Conservation (phyloP, 345 rosid species). For the Psidium guajava region DNA sequence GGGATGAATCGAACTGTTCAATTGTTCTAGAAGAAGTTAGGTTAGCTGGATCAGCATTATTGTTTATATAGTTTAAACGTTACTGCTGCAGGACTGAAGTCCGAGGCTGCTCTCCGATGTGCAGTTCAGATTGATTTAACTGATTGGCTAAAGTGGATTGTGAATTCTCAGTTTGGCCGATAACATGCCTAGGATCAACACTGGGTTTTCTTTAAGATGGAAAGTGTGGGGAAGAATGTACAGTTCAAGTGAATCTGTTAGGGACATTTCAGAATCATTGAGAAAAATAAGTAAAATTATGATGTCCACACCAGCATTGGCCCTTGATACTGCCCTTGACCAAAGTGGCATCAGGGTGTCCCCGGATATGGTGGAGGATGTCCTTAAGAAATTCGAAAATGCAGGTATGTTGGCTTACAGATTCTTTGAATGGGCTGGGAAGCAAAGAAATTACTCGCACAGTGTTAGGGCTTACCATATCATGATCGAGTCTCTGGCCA, state of each 20-base stretch:
- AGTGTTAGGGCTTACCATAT: constrained; percentile 60
- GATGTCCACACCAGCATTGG: constrained; percentile 47
- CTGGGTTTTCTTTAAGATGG: constrained; percentile 6
- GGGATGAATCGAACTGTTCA: background rate
- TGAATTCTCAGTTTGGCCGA: background rate
- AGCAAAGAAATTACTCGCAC: constrained; percentile 61
- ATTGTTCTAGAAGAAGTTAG: background rate
- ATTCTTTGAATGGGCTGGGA: constrained; percentile 89
- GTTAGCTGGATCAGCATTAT: background rate
- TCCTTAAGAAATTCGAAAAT: constrained; percentile 55
- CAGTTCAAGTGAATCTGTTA: constrained; percentile 21
- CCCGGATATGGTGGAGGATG: constrained; percentile 51
- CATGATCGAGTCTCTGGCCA: constrained; percentile 66
- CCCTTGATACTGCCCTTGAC: constrained; percentile 62
- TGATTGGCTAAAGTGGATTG: background rate
- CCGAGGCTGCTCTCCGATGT: background rate
- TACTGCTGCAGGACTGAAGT: background rate
- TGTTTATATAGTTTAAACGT: background rate
- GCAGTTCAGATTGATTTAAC: background rate
- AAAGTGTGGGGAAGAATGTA: constrained; percentile 12
- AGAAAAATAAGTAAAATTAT: constrained; percentile 45
- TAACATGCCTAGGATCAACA: background rate
- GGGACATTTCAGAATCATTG: constrained; percentile 25
- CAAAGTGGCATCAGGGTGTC: constrained; percentile 54
- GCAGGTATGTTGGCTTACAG: constrained; percentile 82